A percentile compares a stretch with the other conserved stretches of the same genome.
phyloP scores from a whole-genome alignment of 768 basidiomycete species.

The Tricholoma hemisulphureum region DNA sequence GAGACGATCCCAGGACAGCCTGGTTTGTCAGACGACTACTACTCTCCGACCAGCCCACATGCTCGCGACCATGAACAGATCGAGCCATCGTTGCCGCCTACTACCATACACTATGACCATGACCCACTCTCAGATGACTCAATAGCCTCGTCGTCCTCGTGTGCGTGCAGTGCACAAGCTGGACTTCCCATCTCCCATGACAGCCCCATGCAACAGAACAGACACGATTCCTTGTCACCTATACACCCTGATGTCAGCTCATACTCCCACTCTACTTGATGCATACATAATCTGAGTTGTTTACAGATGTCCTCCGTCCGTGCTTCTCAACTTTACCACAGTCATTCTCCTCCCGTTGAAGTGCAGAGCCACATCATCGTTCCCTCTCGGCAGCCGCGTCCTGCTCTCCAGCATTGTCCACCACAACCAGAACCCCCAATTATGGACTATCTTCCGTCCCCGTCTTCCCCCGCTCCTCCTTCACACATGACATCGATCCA shows the following conservation, averaged over 20 bases:
- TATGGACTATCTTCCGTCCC: conserved; percentile 20
- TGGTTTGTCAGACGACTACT: not conserved
- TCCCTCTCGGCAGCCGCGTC: conserved; percentile 6
- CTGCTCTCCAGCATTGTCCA: conserved; percentile 3
- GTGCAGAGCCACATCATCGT: conserved; percentile 3
- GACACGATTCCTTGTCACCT: not conserved
- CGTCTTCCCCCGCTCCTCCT: conserved; percentile 6
- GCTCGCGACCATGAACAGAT: not conserved
- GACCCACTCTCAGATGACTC: not conserved
- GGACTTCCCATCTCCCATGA: not conserved
- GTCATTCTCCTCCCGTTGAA: not conserved
- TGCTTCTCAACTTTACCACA: not conserved
- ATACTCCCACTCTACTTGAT: not conserved
- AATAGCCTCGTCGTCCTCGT: not conserved
- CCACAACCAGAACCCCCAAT: conserved; percentile 2
- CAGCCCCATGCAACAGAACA: not conserved
- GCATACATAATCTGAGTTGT: not conserved
- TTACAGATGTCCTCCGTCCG: not conserved
- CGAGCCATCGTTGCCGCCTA: not conserved
- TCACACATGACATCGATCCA: conserved; percentile 1
- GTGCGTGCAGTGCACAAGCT: not conserved
- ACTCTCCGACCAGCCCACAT: not conserved
- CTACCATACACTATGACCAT: not conserved
- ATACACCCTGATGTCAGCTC: not conserved
- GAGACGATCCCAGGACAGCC: not conserved